Base-by-base conservation (phyloP, 2,329 filamentous ascomycete species). In the Elsinoe arachidis region DNA sequence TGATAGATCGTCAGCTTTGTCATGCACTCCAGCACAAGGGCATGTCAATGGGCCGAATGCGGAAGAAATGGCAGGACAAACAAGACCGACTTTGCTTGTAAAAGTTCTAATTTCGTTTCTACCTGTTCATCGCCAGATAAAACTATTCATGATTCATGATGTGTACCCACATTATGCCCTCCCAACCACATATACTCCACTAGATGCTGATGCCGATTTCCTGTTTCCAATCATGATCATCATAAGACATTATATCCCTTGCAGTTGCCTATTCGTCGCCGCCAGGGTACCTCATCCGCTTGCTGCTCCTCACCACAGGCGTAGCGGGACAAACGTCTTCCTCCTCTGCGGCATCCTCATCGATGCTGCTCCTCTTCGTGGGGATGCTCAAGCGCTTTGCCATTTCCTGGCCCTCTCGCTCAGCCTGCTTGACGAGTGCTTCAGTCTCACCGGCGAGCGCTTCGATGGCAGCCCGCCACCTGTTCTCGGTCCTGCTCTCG, bases 281-380 rank as follows among this genome's bases (percentile, higher is more conserved):
- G 9, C 21, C 46, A 11, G 26, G 26, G 1, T 2, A 21, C 26
- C 46, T 34, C 26, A 35, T 75, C 38, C 77, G 73, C 65, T 82
- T 82, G 59, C 71, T 72, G 21, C 78, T 76, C 14, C 76, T 74
- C 17, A 78, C 77, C 14, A 78, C 73, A 3, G 80, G 79, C 2
- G 79, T 82, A 53, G 76, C 73, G 0, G 78, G 78, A 61, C 70
- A 74, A 1, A 74, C 75, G 44, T 72, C 67, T n/a, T 66, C 66
- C n/a, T 69, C 66, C 26, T 76, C 73, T 61, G 75, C 76, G n/a
- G 76, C 72, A 19, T 78, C 73, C 17, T 26, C 19, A 46, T 19
- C 34, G 35, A 78, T 73, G 3, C 72, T 76, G 57, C 76, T 74
- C 19, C 75, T 71, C 65, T 77, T 77, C 52, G 75, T 69, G 43